Evolutionary conservation across 2,329 filamentous ascomycete species (phyloP).

Genomic region (Botrytis byssoidea): DNA sequence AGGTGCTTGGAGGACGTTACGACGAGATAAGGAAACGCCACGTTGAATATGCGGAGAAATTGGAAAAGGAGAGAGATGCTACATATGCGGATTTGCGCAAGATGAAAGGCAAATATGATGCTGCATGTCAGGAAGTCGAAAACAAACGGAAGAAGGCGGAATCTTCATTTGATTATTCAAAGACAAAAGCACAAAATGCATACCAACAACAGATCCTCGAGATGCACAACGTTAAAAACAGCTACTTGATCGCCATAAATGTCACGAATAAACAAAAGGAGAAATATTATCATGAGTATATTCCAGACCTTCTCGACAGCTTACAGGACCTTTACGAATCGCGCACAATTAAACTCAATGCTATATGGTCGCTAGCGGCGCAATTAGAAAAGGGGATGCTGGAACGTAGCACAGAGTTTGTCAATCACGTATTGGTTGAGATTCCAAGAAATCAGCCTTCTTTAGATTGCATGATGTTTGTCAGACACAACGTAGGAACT

Average conservation of each 20-base stretch:
- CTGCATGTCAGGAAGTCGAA: slow-evolving; percentile 91
- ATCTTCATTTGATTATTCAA: slow-evolving; percentile 80
- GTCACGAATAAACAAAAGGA: slow-evolving; percentile 98
- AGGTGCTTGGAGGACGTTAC: slow-evolving; percentile 69
- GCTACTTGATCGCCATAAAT: slow-evolving; percentile 94
- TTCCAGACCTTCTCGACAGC: slow-evolving; percentile 90
- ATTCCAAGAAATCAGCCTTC: slow-evolving; percentile 84
- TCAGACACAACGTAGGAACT: slow-evolving; percentile 79
- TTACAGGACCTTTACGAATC: slow-evolving; percentile 93
- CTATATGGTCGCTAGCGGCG: slow-evolving; percentile 78
- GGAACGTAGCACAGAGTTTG: slow-evolving; percentile 66
- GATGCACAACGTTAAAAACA: slow-evolving; percentile 98
- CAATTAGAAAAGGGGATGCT: slow-evolving; percentile 79
- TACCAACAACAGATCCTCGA: slow-evolving; percentile 91
- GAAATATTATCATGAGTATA: slow-evolving; percentile 94
- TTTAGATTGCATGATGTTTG: slow-evolving; percentile 97
- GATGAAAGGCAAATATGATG: slow-evolving; percentile 89
- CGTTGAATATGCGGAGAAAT: slow-evolving; percentile 79
- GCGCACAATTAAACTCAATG: slow-evolving; percentile 78
- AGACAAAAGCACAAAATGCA: slow-evolving; percentile 82
- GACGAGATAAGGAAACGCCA: slow-evolving; percentile 93
- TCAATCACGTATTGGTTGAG: slow-evolving; percentile 73
- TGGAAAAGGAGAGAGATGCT: slow-evolving; percentile 84
- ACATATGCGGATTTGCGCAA: slow-evolving; percentile 86
- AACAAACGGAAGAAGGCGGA: slow-evolving; percentile 92